phyloP scores from a whole-genome alignment of 176 grass and related monocot genomes.

The Zoysia pacifica region DNA sequence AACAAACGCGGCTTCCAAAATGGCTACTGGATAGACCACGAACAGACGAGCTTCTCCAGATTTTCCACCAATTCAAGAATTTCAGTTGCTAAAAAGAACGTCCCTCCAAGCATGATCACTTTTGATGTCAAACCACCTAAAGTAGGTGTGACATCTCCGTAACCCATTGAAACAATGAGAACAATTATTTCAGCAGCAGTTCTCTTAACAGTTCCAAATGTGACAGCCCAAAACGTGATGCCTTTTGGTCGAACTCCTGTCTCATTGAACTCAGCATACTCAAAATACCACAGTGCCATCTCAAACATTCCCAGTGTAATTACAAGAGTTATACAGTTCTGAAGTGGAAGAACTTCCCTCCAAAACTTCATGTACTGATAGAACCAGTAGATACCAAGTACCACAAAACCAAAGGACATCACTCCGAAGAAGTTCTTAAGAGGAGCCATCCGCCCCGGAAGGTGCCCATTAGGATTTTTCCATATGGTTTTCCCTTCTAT shows the following conservation, averaged over 20 bases:
- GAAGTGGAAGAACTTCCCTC: slow-evolving; percentile 94
- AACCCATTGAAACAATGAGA: slow-evolving; percentile 94
- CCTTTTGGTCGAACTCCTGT: slow-evolving; percentile 82
- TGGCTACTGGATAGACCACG: slow-evolving; percentile 91
- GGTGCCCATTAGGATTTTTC: slow-evolving; percentile 96
- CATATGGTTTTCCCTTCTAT: slow-evolving; percentile 95
- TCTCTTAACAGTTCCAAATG: slow-evolving; percentile 91
- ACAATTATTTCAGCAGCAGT: slow-evolving; percentile 81
- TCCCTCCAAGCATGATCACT: slow-evolving; percentile 91
- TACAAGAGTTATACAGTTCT: slow-evolving; percentile 98
- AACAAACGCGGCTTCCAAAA: slow-evolving; percentile 94
- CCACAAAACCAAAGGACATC: slow-evolving; percentile 86
- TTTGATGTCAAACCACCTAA: slow-evolving; percentile 95
- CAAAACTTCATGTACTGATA: slow-evolving; percentile 96
- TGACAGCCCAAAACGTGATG: slow-evolving; percentile 98
- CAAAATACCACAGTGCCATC: slow-evolving; percentile 98
- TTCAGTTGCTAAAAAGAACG: slow-evolving; percentile 96
- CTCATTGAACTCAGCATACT: slow-evolving; percentile 95
- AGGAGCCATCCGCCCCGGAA: slow-evolving; percentile 96
- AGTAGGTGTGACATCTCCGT: slow-evolving; percentile 88
- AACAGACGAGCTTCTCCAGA: slow-evolving; percentile 96
- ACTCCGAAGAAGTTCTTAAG: slow-evolving; percentile 94
- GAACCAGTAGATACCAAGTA: slow-evolving; percentile 95
- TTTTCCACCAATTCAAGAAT: slow-evolving; percentile 98
- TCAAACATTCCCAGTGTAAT: slow-evolving; percentile 98